Evolutionary conservation across 305 asterid genomes (phyloP), one percentile per base, ranked within the genome.

Genomic region (Stenogyne calaminthoides): DNA sequence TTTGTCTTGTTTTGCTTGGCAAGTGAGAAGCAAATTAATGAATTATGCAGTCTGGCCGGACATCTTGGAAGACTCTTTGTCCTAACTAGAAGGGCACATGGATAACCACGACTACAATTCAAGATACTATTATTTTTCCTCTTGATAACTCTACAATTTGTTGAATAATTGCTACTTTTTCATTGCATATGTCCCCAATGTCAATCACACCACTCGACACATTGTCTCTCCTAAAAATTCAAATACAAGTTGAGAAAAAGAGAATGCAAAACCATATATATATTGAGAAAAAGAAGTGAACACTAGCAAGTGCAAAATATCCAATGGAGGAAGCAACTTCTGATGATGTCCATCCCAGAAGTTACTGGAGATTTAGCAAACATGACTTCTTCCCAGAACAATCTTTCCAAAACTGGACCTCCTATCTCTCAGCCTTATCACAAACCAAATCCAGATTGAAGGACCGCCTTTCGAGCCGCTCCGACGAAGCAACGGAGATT

Each of bases 401-500:
- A n/a, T n/a, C n/a, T n/a, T n/a, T n/a, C n/a, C n/a, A n/a, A n/a
- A n/a, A n/a, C n/a, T n/a, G n/a, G n/a, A n/a, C n/a, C n/a, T n/a
- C n/a, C n/a, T n/a, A n/a, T n/a, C n/a, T n/a, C n/a, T n/a, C n/a
- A n/a, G n/a, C n/a, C n/a, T n/a, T n/a, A n/a, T n/a, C n/a, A n/a
- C n/a, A n/a, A n/a, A n/a, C n/a, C n/a, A n/a, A n/a, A n/a, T n/a
- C n/a, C n/a, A n/a, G 91, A 63, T 75, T 89, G 82, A 86, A 72
- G 81, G 86, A 87, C 78, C 90, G 93, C 47, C 77, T 89, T 20
- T 64, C 78, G 6, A 83, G 87, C 36, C 73, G 92, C 64, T 87
- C 96, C 11, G 78, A 83, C 7, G 91, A 85, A 25, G 67, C 81
- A 80, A n/a, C 58, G 18, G 91, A 89, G 81, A 78, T n/a, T n/a